These are phyloP conservation scores for Tuber brumale DNA, from an alignment of 495 filamentous ascomycete genomes.

Conservation along the genomic window DNA sequence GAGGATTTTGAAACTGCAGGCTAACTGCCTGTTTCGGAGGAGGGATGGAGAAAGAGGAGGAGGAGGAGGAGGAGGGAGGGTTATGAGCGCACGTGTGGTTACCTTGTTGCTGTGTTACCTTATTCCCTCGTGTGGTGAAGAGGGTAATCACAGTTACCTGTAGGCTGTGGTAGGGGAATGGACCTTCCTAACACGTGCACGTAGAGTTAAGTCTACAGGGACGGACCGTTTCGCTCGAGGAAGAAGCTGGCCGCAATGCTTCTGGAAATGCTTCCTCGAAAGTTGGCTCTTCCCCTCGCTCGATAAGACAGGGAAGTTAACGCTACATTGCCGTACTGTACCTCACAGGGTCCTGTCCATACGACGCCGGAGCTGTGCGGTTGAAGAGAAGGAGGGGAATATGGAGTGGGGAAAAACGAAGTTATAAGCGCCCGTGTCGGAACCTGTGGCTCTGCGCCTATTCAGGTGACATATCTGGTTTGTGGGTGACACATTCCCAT, in stretches of 20 bases:
- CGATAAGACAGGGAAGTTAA: not conserved
- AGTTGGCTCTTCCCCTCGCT: not conserved
- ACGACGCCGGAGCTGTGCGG: not conserved
- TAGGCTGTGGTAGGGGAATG: not conserved
- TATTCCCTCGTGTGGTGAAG: not conserved
- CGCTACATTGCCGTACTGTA: not conserved
- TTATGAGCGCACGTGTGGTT: not conserved
- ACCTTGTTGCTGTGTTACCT: not conserved
- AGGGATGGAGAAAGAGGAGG: not conserved
- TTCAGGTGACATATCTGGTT: not conserved
- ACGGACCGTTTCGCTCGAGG: not conserved
- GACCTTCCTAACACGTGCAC: not conserved
- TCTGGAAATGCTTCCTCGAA: not conserved
- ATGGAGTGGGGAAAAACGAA: not conserved
- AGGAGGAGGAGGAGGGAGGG: not conserved
- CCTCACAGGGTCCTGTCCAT: not conserved
- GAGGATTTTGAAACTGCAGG: not conserved
- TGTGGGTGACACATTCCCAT: conserved; percentile 3
- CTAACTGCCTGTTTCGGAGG: not conserved
- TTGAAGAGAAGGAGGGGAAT: not conserved
- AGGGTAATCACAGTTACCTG: not conserved
- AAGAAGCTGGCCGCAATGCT: not conserved
- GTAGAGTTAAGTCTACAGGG: conserved; percentile 1
- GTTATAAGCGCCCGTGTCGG: not conserved
- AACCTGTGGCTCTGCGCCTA: not conserved